Base-by-base conservation (phyloP, 83 land plant genomes). In the Larix sibirica region DNA sequence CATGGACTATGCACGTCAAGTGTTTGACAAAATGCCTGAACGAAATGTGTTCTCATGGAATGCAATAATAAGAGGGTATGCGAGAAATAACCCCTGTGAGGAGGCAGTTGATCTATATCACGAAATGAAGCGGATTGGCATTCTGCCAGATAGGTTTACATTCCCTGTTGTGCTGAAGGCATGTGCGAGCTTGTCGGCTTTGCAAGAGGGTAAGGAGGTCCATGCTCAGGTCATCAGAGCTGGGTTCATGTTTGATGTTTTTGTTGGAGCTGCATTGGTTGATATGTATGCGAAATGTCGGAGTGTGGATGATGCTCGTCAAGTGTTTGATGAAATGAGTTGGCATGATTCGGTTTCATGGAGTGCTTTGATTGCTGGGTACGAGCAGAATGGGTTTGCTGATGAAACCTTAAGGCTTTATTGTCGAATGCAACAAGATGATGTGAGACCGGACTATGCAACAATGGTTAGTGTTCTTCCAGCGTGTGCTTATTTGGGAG, bases 201-300 rank as follows among this genome's bases (percentile, higher is more conserved):
- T 75, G 18, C 68, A 70, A 38, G 85, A 88, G 76, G 89, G 93
- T 16, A 88, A 80, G 84, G 90, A 86, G 70, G 82, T 92, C 38
- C 96, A 92, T 69, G 82, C 81, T 71, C 85, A 23, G 63, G 80
- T 85, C 1, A 42, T 90, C 23, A 88, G 86, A 16, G 69, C 8
- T n/a, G 71, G 79, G 14, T 74, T 92, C 58, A 84, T 73, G 0
- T 59, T 80, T 28, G 83, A 87, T 21, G 50, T 83, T 12, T 40
- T 88, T 12, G 80, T 92, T 74, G 69, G 73, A 16, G 89, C 85
- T 79, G 82, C 88, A 61, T 68, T 91, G 26, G 73, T 91, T 1
- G 89, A 85, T 61, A 86, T 91, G 93, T 91, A 91, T 74, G 85
- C 79, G 4, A 91, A 85, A 71, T 91, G 93, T 69, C 21, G 38